Conservation (phyloP, 148 eudicot species). For the Spergularia marina region DNA sequence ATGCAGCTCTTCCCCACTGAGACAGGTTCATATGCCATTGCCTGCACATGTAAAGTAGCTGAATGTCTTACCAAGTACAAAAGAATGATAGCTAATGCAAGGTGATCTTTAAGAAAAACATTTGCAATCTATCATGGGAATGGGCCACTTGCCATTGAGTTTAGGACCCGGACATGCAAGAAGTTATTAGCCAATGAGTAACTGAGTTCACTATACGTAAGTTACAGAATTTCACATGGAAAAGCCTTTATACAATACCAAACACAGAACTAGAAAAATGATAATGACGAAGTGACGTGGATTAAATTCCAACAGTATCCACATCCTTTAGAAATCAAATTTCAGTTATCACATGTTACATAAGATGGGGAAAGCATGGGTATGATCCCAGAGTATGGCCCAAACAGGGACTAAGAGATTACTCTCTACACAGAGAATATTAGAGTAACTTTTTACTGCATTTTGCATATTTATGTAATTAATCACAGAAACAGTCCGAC, state of each 20-base stretch:
- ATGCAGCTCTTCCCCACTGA: slow-evolving; percentile 75
- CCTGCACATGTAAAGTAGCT: slow-evolving; percentile 42
- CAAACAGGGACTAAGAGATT: neutral
- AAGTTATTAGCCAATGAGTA: neutral
- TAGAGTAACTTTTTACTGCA: neutral
- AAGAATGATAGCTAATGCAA: neutral
- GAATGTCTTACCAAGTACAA: slow-evolving; percentile 7
- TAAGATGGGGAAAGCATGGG: neutral
- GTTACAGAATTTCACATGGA: neutral
- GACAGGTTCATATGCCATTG: slow-evolving; percentile 74
- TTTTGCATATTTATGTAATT: too few relatives aligned
- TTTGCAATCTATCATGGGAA: neutral
- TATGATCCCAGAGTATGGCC: neutral
- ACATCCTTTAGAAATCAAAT: neutral
- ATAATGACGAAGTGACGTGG: too few relatives aligned
- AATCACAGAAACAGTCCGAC: too few relatives aligned
- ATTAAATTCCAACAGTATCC: too few relatives aligned
- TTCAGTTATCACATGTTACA: neutral
- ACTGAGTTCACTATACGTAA: neutral
- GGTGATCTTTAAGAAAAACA: neutral
- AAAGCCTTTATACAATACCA: neutral
- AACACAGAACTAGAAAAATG: neutral
- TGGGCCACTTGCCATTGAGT: neutral
- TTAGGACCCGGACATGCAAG: neutral
- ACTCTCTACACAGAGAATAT: neutral